These are phyloP conservation scores for Arthrobotrys iridis DNA, from an alignment of 2,329 filamentous ascomycete species.

Conservation along the genomic window DNA sequence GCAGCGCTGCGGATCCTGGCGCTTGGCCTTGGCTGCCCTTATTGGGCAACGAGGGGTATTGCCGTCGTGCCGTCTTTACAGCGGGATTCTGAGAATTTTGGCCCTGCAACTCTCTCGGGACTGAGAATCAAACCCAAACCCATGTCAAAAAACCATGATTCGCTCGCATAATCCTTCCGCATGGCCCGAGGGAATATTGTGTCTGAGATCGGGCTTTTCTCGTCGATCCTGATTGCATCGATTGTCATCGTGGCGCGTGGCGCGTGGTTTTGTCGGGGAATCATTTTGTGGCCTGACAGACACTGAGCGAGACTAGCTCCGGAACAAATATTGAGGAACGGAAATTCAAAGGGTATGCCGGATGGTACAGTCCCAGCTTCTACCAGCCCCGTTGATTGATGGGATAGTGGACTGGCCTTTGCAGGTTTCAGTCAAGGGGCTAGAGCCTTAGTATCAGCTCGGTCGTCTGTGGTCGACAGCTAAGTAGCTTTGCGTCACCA, in stretches of 20 bases:
- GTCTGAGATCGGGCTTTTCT: neutral
- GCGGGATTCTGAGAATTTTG: no score
- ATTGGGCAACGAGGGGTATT: conserved; percentile 2
- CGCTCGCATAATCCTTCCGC: neutral
- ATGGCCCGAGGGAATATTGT: neutral
- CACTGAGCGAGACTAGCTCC: neutral
- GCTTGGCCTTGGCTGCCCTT: neutral
- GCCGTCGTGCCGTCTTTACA: no score
- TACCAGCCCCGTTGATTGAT: conserved; percentile 2
- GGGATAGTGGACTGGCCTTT: neutral
- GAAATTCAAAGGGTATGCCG: conserved; percentile 7
- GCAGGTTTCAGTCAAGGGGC: no score
- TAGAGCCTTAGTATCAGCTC: no score
- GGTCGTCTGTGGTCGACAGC: no score
- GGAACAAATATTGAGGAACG: neutral
- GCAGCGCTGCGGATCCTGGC: neutral
- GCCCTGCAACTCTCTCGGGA: neutral
- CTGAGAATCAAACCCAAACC: neutral
- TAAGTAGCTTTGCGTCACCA: no score
- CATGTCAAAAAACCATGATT: conserved; percentile 26
- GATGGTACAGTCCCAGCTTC: neutral
- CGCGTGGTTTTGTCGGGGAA: no score
- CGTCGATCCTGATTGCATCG: neutral
- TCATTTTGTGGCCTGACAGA: no score
- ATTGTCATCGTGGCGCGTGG: no score